phyloP scores from a whole-genome alignment of 108 stramenopile species.

The Conticribra weissflogii region DNA sequence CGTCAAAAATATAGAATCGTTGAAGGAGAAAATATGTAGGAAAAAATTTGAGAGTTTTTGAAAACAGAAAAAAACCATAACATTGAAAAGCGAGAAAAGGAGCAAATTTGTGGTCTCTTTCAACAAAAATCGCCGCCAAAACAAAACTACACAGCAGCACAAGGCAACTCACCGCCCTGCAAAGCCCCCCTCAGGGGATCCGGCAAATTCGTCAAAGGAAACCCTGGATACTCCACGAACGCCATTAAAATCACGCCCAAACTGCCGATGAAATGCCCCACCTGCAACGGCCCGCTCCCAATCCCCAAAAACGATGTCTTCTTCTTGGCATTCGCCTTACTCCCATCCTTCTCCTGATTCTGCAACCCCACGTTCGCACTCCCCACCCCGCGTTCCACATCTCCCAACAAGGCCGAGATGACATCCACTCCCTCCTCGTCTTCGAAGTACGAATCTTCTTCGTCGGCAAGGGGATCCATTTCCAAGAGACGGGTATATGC shows the following conservation, averaged over 20 bases:
- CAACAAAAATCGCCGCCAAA: background rate
- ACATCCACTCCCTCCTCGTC: conserved; percentile 79
- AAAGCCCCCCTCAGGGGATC: conserved; percentile 70
- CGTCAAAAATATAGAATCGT: background rate
- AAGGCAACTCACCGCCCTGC: conserved; percentile 72
- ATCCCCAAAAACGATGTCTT: conserved; percentile 77
- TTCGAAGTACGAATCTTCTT: conserved; percentile 81
- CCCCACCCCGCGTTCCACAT: conserved; percentile 47
- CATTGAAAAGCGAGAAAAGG: too few relatives aligned
- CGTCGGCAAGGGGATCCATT: conserved; percentile 82
- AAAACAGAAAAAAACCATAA: background rate
- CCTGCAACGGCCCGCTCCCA: conserved; percentile 80
- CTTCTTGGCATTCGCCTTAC: conserved; percentile 55
- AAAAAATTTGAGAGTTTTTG: background rate
- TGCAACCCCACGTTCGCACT: conserved; percentile 20
- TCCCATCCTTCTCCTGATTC: conserved; percentile 19
- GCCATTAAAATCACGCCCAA: conserved; percentile 81
- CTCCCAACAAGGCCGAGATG: conserved; percentile 77
- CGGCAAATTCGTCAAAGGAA: conserved; percentile 89
- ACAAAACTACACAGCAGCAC: background rate
- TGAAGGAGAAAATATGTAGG: background rate
- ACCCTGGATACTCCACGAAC: conserved; percentile 89
- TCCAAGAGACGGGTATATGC: conserved; percentile 70
- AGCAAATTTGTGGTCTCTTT: background rate
- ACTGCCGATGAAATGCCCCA: conserved; percentile 88